Percentiles rank a stretch among this genome's conserved stretches.
phyloP scores from a whole-genome alignment of 306 rosid genomes.

The Inga oerstediana region DNA sequence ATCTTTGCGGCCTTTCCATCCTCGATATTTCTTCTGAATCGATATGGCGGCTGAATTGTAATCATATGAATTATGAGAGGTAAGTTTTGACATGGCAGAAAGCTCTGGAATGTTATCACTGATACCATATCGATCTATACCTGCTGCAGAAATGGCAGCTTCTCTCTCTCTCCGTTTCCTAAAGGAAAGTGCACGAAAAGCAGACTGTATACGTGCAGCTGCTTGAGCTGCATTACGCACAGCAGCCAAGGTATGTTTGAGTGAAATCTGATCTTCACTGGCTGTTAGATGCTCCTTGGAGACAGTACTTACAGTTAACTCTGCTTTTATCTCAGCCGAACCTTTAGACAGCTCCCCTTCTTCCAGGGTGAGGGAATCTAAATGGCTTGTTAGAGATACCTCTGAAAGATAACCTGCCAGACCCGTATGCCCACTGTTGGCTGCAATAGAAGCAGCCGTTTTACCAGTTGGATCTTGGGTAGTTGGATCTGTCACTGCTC shows the following conservation, averaged over 20 bases:
- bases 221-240: constrained; percentile 90
- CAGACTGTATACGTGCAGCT: constrained; percentile 91
- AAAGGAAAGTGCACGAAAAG: constrained; percentile 91
- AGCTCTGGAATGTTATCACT: constrained; percentile 53
- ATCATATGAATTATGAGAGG: constrained; percentile 63
- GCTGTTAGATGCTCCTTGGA: constrained; percentile 50
- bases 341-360: constrained; percentile 66
- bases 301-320: constrained; percentile 55
- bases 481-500: constrained; percentile 94
- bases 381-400: constrained; percentile 78
- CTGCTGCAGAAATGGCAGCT: constrained; percentile 26
- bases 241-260: constrained; percentile 68
- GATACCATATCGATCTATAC: constrained; percentile 53
- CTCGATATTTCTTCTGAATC: constrained; percentile 93
- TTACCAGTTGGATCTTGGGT: constrained; percentile 71
- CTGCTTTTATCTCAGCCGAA: constrained; percentile 77
- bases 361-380: constrained; percentile 81
- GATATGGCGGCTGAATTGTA: constrained; percentile 81
- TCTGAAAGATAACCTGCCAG: constrained; percentile 98
- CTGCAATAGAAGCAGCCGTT: constrained; percentile 89
- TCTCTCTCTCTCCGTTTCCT: constrained; percentile 56
- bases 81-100: constrained; percentile 64
- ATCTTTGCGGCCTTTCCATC: constrained; percentile 84
- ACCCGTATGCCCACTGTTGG: constrained; percentile 74
- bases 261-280: constrained; percentile 62